A percentile compares a stretch with the other conserved stretches of the same genome.
These are phyloP conservation scores for Monosporozyma unispora DNA, from an alignment of 805 yeast species.

Conservation along the genomic window DNA sequence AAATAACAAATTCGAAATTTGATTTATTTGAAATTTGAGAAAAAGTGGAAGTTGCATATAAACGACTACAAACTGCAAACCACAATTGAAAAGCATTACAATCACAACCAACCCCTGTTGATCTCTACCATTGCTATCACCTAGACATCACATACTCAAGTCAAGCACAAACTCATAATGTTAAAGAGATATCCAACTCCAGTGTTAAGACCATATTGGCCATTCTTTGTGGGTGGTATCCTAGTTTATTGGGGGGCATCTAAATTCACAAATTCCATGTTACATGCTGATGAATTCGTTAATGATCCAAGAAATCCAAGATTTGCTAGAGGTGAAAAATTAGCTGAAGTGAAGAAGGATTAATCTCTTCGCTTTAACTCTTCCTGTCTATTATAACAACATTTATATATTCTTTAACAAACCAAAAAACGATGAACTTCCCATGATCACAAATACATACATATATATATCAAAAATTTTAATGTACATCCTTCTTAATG, in stretches of 20 bases:
- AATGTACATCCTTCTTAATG: neutral
- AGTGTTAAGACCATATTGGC: conserved; percentile 67
- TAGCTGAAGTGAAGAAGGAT: conserved; percentile 30
- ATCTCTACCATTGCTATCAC: neutral
- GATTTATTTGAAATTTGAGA: neutral
- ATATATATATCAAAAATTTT: neutral
- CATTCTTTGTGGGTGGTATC: conserved; percentile 78
- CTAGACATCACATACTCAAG: neutral
- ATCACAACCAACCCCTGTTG: neutral
- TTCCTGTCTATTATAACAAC: neutral
- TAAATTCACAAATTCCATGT: conserved; percentile 59
- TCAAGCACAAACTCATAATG: conserved; percentile 5
- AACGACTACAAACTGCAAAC: neutral
- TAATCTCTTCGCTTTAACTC: neutral
- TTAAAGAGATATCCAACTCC: conserved; percentile 39
- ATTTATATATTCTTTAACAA: neutral
- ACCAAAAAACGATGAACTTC: neutral
- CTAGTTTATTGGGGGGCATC: conserved; percentile 61
- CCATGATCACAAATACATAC: neutral
- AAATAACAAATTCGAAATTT: neutral
- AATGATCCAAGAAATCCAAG: conserved; percentile 97
- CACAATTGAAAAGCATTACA: neutral
- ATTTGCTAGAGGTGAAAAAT: conserved; percentile 52
- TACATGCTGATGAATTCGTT: conserved; percentile 70
- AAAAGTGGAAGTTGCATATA: neutral